Percentiles rank a stretch among this genome's conserved stretches.
Evolutionary conservation across 257 asterid species (phyloP).

Genomic region (Leptodermis oblonga): DNA sequence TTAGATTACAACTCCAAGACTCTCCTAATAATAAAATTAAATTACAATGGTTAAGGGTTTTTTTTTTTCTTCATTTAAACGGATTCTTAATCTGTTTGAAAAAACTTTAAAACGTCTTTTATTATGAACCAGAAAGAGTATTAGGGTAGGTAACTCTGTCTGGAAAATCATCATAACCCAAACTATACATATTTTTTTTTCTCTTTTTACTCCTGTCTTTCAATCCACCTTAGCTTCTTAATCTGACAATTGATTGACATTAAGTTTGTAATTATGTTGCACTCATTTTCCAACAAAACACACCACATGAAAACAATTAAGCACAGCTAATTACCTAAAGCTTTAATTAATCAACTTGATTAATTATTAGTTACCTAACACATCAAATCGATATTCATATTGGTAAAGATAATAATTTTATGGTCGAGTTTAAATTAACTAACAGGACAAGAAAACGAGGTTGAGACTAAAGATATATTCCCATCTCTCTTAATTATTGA

Average conservation of each 20-base stretch:
- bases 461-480: no score
- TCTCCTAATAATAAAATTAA: no score
- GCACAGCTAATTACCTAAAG: constrained; percentile 2
- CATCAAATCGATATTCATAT: constrained; percentile 15
- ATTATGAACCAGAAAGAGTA: no score
- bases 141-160: background rate
- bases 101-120: no score
- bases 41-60: no score
- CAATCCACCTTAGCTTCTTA: constrained; percentile 27
- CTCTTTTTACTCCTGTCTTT: background rate
- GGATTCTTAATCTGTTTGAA: no score
- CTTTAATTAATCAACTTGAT: constrained; percentile 7
- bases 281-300: constrained; percentile 48
- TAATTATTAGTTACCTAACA: constrained; percentile 23
- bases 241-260: constrained; percentile 33
- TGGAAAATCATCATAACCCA: background rate
- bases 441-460: background rate
- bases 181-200: background rate
- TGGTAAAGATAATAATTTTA: background rate
- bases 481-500: no score
- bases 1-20: no score
- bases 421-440: no score
- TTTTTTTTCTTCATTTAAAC: no score
- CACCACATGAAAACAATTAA: constrained; percentile 25
- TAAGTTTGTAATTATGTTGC: constrained; percentile 38